Base-by-base conservation (phyloP, 192 early-diverging fungal species). In the Rhizophagus sp. region DNA sequence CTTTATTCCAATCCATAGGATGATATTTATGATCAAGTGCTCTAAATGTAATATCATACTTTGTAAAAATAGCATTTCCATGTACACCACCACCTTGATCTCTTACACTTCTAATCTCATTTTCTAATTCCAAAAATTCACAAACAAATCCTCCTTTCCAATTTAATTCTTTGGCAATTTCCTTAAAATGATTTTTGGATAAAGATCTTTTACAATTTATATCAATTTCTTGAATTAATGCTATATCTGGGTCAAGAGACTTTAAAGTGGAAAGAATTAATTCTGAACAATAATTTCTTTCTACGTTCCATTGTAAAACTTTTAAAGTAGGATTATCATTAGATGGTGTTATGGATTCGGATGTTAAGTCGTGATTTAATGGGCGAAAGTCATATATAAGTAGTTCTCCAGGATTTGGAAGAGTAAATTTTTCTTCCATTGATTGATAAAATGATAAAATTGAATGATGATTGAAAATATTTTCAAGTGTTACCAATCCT, bases 291-390 rank as follows among this genome's bases (percentile, higher is more conserved):
- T 94, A 94, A 72, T 93, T 93, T 64, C 94, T 90, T 80, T 95
- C 94, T 67, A 95, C 92, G 79, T 95, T 95, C 94, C 94, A 95
- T 76, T 95, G 93, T 19, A 95, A 76, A 27, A 90, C 88, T 30
- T 91, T 90, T 36, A 94, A 82, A 5, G 89, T 86, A 7, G 24
- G 2, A 34, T 39, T 39, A 36, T 52, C 19, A 11, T 36, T 30
- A 33, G 33, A 63, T 5, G 61, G 3, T 49, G 77, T 22, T 50
- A 27, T 22, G 30, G 12, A 1, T 30, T 62, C 8, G 4, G 6
- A 57, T 62, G 11, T 15, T 11, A 19, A 19, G 24, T 34, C 22
- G 7, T 34, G 61, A 7, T 30, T 6, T 47, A 52, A 52, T 65
- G 77, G 79, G 3, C 88, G 70, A 44, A 81, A 89, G 77, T 89